Evolutionary conservation across 2,329 filamentous ascomycete genomes (phyloP).

Genomic region (Aspergillus fumigatiaffinis): DNA sequence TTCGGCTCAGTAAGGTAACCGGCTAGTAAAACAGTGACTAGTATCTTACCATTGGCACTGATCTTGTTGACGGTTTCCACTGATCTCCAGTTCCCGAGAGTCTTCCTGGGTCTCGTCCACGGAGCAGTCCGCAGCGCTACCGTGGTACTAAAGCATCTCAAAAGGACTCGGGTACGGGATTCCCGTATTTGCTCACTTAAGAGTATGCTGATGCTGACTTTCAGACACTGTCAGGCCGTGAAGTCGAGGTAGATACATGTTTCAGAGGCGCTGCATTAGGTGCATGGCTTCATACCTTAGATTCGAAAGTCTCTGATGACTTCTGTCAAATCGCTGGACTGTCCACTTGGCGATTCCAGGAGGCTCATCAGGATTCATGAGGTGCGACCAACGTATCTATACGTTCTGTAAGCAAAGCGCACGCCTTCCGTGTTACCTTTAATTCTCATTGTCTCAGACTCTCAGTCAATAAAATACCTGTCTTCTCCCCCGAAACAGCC

Average conservation of each 20-base stretch:
- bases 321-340: not conserved
- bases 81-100: constrained; percentile 21
- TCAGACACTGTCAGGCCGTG: not conserved
- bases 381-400: constrained; percentile 5
- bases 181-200: not conserved
- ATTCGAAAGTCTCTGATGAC: not conserved
- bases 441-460: not conserved
- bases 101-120: constrained; percentile 16
- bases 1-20: constrained; percentile 1
- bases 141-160: constrained; percentile 11
- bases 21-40: constrained; percentile 4
- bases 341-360: constrained; percentile 4
- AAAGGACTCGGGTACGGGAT: not conserved
- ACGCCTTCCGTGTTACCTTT: not conserved
- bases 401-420: not conserved
- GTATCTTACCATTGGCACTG: constrained; percentile 10
- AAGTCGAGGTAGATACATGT: not conserved
- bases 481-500: not conserved
- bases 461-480: not conserved
- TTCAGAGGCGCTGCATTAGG: not conserved
- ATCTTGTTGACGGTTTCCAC: constrained; percentile 19
- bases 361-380: constrained; percentile 11
- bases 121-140: constrained; percentile 16
- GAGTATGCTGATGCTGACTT: no score
- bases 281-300: not conserved